Conservation (phyloP, 2,329 filamentous ascomycete species). For the Didymella sp. region DNA sequence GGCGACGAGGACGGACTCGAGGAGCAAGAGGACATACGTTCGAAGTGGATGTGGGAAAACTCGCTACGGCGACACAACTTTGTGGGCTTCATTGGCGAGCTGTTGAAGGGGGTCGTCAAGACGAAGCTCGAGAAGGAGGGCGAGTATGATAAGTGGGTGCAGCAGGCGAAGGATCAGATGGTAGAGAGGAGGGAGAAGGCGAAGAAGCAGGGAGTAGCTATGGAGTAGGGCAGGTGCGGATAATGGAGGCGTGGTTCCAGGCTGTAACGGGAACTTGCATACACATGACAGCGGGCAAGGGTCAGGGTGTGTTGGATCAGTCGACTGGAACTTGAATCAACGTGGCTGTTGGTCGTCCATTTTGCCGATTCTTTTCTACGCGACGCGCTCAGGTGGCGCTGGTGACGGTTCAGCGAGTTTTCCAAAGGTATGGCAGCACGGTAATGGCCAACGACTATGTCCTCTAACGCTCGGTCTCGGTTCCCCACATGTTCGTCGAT, state of each 20-base stretch:
- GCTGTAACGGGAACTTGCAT: background rate
- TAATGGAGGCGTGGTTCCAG: background rate
- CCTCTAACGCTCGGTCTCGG: background rate
- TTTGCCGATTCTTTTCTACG: too few species aligned
- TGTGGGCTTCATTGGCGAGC: constrained; percentile 90
- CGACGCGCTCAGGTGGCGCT: too few species aligned
- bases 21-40: constrained; percentile 81
- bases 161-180: constrained; percentile 68
- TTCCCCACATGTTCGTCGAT: background rate
- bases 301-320: background rate
- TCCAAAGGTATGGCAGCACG: too few species aligned
- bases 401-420: too few species aligned
- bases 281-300: background rate
- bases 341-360: too few species aligned
- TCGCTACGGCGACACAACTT: constrained; percentile 92
- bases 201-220: constrained; percentile 45
- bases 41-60: constrained; percentile 94
- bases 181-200: constrained; percentile 57
- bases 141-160: constrained; percentile 76
- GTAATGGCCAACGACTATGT: too few species aligned
- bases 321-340: too few species aligned
- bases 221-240: constrained; percentile 23
- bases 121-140: constrained; percentile 72
- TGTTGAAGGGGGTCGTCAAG: constrained; percentile 84
- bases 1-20: constrained; percentile 81